These are phyloP conservation scores for Torulaspora gathmanii DNA, from an alignment of 805 yeast species.

Conservation along the genomic window DNA sequence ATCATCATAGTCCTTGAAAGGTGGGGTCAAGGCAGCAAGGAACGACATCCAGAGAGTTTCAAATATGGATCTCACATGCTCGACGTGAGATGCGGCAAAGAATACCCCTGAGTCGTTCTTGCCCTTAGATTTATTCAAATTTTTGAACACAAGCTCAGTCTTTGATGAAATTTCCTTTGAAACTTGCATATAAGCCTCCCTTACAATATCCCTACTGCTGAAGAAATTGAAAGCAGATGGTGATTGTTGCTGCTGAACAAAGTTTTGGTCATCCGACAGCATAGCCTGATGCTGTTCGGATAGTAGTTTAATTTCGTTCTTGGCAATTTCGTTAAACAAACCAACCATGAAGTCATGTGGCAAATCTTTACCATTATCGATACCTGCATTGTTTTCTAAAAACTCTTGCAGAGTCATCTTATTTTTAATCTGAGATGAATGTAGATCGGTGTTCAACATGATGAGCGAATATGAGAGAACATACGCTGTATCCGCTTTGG, in stretches of 20 bases:
- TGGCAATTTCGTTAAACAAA: constrained; percentile 72
- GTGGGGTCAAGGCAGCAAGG: constrained; percentile 89
- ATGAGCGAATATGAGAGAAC: constrained; percentile 88
- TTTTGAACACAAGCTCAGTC: constrained; percentile 77
- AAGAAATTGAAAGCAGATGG: constrained; percentile 52
- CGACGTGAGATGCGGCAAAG: constrained; percentile 79
- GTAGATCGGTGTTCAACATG: constrained; percentile 91
- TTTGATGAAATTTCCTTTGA: constrained; percentile 87
- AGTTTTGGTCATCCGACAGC: constrained; percentile 54
- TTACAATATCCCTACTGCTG: constrained; percentile 63
- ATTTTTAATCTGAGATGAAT: constrained; percentile 77
- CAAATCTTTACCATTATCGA: constrained; percentile 83
- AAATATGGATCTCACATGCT: constrained; percentile 88
- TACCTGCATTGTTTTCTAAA: constrained; percentile 80
- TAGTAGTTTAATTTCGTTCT: constrained; percentile 81
- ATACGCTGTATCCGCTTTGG: constrained; percentile 92
- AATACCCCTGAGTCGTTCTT: constrained; percentile 48
- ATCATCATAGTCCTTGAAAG: constrained; percentile 84
- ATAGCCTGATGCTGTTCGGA: constrained; percentile 94
- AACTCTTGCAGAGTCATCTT: constrained; percentile 89
- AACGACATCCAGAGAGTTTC: constrained; percentile 97
- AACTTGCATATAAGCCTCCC: constrained; percentile 87
- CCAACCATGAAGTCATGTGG: constrained; percentile 66
- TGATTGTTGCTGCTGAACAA: constrained; percentile 36
- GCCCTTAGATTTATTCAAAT: constrained; percentile 48